Conservation (phyloP, 2,329 filamentous ascomycete genomes). For the Curvularia verruculosa region DNA sequence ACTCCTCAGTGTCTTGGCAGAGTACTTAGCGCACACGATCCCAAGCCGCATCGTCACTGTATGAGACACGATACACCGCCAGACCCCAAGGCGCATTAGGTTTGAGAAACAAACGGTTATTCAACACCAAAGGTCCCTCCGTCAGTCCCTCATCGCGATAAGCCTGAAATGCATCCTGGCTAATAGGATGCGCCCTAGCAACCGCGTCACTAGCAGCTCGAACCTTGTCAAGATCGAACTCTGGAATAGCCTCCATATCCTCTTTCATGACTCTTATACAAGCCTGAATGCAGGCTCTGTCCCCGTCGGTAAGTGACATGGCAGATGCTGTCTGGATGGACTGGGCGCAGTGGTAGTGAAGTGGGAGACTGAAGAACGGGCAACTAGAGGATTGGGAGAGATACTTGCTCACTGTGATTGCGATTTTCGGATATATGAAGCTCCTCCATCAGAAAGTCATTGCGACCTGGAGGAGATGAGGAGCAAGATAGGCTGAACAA, state of each 20-base stretch:
- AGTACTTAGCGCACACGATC: constrained; percentile 5
- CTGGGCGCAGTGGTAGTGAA: constrained; percentile 1
- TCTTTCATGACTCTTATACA: not conserved
- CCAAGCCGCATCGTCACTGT: constrained; percentile 7
- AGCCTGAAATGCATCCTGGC: not conserved
- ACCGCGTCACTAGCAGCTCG: constrained; percentile 3
- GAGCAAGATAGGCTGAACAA: not conserved
- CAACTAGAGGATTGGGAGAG: not conserved
- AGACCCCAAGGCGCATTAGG: constrained; percentile 6
- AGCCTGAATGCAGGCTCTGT: constrained; percentile 6
- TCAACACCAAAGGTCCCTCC: not conserved
- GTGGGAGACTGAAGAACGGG: constrained; percentile 4
- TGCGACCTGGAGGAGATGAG: not conserved
- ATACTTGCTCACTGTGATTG: not conserved
- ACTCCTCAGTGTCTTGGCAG: not conserved
- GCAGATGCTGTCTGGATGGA: not conserved
- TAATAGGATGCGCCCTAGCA: constrained; percentile 4
- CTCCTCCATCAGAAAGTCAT: not conserved
- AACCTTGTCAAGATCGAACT: constrained; percentile 3
- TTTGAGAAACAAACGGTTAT: not conserved
- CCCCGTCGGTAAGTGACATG: constrained; percentile 4
- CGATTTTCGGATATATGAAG: not conserved
- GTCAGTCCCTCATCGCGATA: not conserved
- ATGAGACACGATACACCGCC: constrained; percentile 4
- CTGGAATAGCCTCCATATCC: not conserved